Base-by-base conservation (phyloP, 2,329 filamentous ascomycete species). In the Apiospora rasikravindrae region DNA sequence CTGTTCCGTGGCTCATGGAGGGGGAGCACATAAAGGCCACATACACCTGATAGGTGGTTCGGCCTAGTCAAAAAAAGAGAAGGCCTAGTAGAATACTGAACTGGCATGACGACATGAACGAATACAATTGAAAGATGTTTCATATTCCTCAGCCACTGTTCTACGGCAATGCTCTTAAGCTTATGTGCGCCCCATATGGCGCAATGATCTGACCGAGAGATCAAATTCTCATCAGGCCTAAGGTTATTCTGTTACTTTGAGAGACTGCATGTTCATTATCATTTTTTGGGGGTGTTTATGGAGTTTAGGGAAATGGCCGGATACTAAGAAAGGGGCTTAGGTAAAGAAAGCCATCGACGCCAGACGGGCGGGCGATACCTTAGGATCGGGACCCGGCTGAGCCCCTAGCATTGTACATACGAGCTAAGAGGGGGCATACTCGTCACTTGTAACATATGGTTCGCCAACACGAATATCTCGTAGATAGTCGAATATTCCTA, bases 1-100 rank as follows among this genome's bases (percentile, higher is more conserved):
- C 51, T 77, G 13, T 80, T 80, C 49, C 69, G 71, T 4, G 76
- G 75, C 24, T 75, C 76, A 57, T 80, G 78, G 73, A 71, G 57
- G 11, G 57, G 57, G 10, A 64, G 33, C 19, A 40, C 57, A 13
- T 64, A 16, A 40, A 42, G 24, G 4, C 33, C 57, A 22, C 19
- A 61, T n/a, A n/a, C 16, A 5, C 6, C 29, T 22, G 10, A 61
- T 33, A 61, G 37, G 19, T 37, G 16, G 19, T 61, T 2, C 19
- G 19, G 8, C 29, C n/a, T 61, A 5, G 10, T 0, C 26, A 14
- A 19, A 19, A 22, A 19, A 33, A 6, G 16, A 29, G n/a, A 5
- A 6, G 16, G 51, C 8, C 8, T 29, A 29, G 16, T 61, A 61
- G 29, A 1, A 64, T 40, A 5, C 4, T 11, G 10, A 64, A 64